Base-by-base conservation (phyloP, 1,284 basidiomycete species). In the Fomitopsis palustris region DNA sequence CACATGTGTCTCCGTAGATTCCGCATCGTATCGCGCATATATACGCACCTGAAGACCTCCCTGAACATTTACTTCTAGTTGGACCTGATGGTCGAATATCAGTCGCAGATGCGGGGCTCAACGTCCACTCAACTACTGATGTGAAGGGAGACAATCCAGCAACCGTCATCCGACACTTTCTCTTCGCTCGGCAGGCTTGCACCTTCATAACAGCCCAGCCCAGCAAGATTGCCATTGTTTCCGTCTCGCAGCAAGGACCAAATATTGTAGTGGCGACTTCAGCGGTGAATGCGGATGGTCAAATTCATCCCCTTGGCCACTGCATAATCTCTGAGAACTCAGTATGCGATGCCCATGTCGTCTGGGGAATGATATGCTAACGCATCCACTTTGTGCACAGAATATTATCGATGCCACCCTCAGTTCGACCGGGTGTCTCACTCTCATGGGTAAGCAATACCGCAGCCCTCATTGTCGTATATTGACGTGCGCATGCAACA, bases 391-490 rank as follows among this genome's bases (percentile, higher is more conserved):
- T 29, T 53, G n/a, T 17, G 25, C 38, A 4, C 31, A 71, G 73
- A 62, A 69, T 45, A 62, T 75, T 4, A 43, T 69, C 10, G 70
- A 75, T 56, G 65, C 77, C 12, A 80, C 85, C 5, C 84, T 77
- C 59, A 83, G 79, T 64, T 45, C 69, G 1, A 73, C 78, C 1
- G 85, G 85, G 7, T 77, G 74, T 64, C 63, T 85, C 39, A 83
- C 74, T 57, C 63, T 85, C 38, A 70, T 87, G 4, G 68, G 85
- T 85, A 71, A 56, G 80, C 71, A n/a, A 4, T 4, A 70, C 56
- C 78, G 70, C 38, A 10, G 31, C 25, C 41, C n/a, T 12, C 27
- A 38, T 9, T 4, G 2, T 53, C 37, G 16, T 3, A 6, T 6
- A 49, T 59, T 55, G 21, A 38, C 31, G 47, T 43, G 27, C 43